phyloP scores from a whole-genome alignment of 2,329 filamentous ascomycete genomes.

The Aspergillus brasiliensis region DNA sequence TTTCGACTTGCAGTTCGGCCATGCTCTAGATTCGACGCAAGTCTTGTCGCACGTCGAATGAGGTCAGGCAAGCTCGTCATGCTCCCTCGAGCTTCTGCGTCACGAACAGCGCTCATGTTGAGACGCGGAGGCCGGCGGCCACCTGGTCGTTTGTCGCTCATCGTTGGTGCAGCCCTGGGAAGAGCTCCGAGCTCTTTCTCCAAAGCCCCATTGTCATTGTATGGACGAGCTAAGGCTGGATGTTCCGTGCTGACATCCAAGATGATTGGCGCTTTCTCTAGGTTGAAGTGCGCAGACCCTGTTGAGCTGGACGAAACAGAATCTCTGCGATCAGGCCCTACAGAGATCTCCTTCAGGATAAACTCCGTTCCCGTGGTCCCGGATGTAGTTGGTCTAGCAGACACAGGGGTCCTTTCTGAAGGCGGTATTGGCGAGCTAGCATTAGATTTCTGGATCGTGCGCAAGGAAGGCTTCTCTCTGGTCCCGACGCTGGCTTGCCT shows the following conservation, averaged over 20 bases:
- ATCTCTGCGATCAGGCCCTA: constrained; percentile 15
- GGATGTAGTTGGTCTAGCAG: constrained; percentile 8
- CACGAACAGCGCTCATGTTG: constrained; percentile 78
- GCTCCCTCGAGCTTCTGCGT: constrained; percentile 82
- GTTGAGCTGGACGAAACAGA: constrained; percentile 28
- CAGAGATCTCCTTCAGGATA: constrained; percentile 18
- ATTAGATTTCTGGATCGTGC: constrained; percentile 40
- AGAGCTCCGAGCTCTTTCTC: constrained; percentile 30
- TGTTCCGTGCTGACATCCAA: constrained; percentile 16
- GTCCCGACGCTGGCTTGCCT: constrained; percentile 48
- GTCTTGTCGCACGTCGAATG: constrained; percentile 80
- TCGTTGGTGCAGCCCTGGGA: constrained; percentile 33
- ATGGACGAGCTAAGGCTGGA: constrained; percentile 5
- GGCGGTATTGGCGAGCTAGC: constrained; percentile 23
- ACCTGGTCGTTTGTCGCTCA: constrained; percentile 44
- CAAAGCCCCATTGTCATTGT: constrained; percentile 21
- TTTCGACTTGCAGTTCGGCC: constrained; percentile 67
- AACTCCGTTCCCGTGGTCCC: constrained; percentile 3
- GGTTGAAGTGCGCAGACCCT: constrained; percentile 25
- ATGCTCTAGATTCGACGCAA: constrained; percentile 85
- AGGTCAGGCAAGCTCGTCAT: constrained; percentile 90
- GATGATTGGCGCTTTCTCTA: constrained; percentile 38
- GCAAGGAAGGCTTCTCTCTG: constrained; percentile 43
- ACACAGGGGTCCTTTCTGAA: constrained; percentile 10
- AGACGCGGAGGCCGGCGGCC: constrained; percentile 66